phyloP scores from a whole-genome alignment of 2,329 filamentous ascomycete genomes.

The Dactylellina sp. region DNA sequence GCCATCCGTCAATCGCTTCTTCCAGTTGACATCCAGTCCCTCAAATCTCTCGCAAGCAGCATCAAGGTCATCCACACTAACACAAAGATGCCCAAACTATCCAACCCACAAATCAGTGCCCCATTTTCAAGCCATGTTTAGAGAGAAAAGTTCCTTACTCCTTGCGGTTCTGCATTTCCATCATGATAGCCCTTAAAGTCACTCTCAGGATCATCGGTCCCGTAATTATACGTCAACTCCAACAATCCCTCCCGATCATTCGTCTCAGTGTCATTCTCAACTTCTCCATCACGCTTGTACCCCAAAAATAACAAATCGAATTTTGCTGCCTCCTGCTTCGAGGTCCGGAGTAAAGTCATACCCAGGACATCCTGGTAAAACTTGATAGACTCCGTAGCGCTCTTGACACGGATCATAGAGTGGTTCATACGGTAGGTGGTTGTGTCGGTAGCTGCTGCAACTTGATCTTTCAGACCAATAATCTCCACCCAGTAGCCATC shows the following conservation, averaged over 20 bases:
- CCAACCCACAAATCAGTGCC: background rate
- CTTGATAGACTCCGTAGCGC: conserved; percentile 76
- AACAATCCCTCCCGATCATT: conserved; percentile 83
- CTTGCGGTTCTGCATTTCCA: conserved; percentile 90
- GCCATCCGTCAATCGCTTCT: conserved; percentile 93
- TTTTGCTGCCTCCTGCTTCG: conserved; percentile 75
- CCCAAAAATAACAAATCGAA: conserved; percentile 96
- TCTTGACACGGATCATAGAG: conserved; percentile 95
- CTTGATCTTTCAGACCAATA: conserved; percentile 79
- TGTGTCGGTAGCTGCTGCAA: conserved; percentile 77
- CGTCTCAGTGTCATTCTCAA: conserved; percentile 71
- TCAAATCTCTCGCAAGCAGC: conserved; percentile 89
- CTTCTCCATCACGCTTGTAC: conserved; percentile 72
- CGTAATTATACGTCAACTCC: conserved; percentile 72
- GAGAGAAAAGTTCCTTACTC: conserved; percentile 75
- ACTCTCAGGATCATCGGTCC: conserved; percentile 83
- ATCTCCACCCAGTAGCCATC: conserved; percentile 90
- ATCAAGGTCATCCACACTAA: conserved; percentile 88
- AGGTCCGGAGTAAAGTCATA: conserved; percentile 82
- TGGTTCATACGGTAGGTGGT: conserved; percentile 85
- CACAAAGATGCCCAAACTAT: conserved; percentile 60
- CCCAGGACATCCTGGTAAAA: conserved; percentile 89
- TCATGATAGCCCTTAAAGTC: conserved; percentile 84
- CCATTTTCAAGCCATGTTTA: background rate
- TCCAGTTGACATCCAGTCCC: conserved; percentile 83